Evolutionary conservation across 2,329 filamentous ascomycete genomes (phyloP).

Genomic region (Botrytis fabae): DNA sequence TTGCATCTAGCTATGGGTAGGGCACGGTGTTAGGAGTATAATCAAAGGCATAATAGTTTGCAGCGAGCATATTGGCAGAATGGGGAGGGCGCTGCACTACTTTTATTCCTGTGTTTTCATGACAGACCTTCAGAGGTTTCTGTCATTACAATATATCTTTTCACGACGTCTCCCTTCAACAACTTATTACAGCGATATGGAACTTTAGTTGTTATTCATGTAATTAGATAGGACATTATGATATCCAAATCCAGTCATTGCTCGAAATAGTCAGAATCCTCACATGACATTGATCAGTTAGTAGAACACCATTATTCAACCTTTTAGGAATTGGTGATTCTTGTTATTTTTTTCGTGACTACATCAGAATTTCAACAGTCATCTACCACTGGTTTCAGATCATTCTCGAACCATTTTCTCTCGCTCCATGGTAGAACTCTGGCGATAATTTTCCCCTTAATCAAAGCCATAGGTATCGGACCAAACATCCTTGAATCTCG

Average conservation of each 20-base stretch:
- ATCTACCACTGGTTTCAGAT: conserved; percentile 40
- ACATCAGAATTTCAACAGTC: neutral
- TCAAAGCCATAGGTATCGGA: conserved; percentile 78
- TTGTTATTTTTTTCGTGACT: neutral
- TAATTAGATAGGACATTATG: conserved; percentile 43
- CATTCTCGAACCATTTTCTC: conserved; percentile 52
- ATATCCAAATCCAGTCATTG: conserved; percentile 35
- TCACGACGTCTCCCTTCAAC: conserved; percentile 35
- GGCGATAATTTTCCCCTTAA: conserved; percentile 79
- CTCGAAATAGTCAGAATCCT: conserved; percentile 7
- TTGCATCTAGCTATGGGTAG: conserved; percentile 38
- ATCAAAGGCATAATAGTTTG: conserved; percentile 36
- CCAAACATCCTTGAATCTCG: conserved; percentile 86
- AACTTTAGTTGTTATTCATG: conserved; percentile 38
- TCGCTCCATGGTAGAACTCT: conserved; percentile 54
- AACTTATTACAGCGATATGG: conserved; percentile 36
- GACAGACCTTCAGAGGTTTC: conserved; percentile 26
- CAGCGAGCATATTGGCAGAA: conserved; percentile 42
- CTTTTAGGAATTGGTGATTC: neutral
- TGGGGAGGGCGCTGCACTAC: conserved; percentile 30
- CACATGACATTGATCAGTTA: neutral
- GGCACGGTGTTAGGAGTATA: conserved; percentile 43
- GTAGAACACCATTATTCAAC: too few species aligned
- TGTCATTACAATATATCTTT: conserved; percentile 32
- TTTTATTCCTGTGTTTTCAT: conserved; percentile 29